phyloP scores from a whole-genome alignment of 306 rosid genomes.

The Rosa chinensis region DNA sequence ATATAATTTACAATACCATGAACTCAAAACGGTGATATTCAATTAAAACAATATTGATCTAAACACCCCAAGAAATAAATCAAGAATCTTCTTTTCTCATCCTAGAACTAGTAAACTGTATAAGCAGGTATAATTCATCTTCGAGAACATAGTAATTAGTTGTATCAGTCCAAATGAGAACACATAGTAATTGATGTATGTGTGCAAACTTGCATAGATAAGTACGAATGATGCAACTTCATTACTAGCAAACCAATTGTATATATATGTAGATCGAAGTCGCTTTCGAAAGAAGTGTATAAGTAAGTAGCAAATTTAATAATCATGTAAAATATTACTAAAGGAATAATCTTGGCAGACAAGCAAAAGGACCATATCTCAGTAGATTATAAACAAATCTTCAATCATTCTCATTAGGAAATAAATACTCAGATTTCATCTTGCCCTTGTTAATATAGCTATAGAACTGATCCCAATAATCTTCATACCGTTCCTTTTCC shows the following conservation, averaged over 20 bases:
- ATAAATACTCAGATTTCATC: slow-evolving; percentile 24
- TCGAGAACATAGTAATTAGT: not conserved
- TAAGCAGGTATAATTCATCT: not conserved
- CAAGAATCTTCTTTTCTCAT: too few relatives aligned
- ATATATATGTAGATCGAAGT: not conserved
- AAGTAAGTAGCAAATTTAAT: slow-evolving; percentile 7
- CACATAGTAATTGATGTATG: not conserved
- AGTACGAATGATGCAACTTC: not conserved
- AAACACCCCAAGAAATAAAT: too few relatives aligned
- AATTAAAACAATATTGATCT: too few relatives aligned
- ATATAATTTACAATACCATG: too few relatives aligned
- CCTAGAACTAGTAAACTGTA: too few relatives aligned
- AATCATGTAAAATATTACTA: slow-evolving; percentile 23
- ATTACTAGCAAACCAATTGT: not conserved
- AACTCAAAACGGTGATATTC: too few relatives aligned
- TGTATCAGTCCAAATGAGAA: not conserved
- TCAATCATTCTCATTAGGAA: slow-evolving; percentile 44
- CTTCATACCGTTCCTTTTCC: slow-evolving; percentile 22
- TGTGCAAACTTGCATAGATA: not conserved
- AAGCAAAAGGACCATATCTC: slow-evolving; percentile 45
- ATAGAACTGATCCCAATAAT: slow-evolving; percentile 36
- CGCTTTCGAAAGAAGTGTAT: not conserved
- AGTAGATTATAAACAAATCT: slow-evolving; percentile 41
- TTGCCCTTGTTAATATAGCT: slow-evolving; percentile 14
- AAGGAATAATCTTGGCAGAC: slow-evolving; percentile 43